Evolutionary conservation across 2,329 filamentous ascomycete species (phyloP), one percentile per base, ranked within the genome.

Genomic region (Neocucurbitaria cava): DNA sequence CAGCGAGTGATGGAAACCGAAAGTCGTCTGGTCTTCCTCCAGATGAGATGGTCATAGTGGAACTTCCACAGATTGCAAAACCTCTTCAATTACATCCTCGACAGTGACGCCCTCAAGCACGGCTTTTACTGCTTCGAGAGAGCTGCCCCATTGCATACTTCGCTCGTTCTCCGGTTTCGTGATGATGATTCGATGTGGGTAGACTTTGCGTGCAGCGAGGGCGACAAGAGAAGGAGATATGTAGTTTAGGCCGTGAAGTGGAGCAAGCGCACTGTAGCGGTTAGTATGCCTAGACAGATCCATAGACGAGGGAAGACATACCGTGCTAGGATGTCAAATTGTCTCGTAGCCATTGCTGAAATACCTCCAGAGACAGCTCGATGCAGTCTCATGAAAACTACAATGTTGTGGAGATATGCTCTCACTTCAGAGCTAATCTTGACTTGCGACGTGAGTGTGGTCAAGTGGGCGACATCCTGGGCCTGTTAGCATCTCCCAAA

Each of bases 141-240:
- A 87, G 73, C 94, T 97, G 0, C 95, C 95, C 87, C 96, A 99
- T 73, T 96, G 91, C 80, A 96, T 84, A 72, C 92, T 97, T 43
- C 92, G 83, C 78, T 98, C 95, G 52, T 87, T 85, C 57, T 86
- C 83, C 1, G 91, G 83, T 1, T 78, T 76, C 0, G 89, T 86
- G 50, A 97, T 83, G 13, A 85, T 76, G 28, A 99, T 87, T 8
- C 92, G 88, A 77, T 99, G 95, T 17, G 89, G 82, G 70, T 96
- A 99, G 21, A 96, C 85, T 78, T 98, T 98, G 56, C 86, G 86
- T 1, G 89, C 88, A 5, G 95, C 95, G 41, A 99, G 81, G 7
- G 83, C 86, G 18, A 97, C 88, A 23, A 98, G 83, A 1, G 91
- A 90, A 0, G 95, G 94, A 0, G 93, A 92, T 5, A 91, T 87